Conservation (phyloP, 495 filamentous ascomycete genomes). For the Aspergillus bertholletiae region DNA sequence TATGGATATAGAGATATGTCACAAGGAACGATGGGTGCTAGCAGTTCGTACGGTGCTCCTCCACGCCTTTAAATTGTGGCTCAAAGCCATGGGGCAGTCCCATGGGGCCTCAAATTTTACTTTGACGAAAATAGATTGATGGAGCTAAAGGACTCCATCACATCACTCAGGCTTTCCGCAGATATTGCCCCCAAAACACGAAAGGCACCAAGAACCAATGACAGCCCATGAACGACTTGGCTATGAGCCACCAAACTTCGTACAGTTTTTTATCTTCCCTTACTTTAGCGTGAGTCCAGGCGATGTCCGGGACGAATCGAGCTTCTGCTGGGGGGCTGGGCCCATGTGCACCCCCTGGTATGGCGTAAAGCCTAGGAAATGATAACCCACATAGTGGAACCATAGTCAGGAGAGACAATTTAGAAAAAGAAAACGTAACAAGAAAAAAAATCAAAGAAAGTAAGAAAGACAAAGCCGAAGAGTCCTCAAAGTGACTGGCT, state of each 20-base stretch:
- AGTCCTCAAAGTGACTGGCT: no score
- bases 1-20: not conserved
- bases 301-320: not conserved
- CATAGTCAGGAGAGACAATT: constrained; percentile 2
- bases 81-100: not conserved
- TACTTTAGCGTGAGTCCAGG: constrained; percentile 11
- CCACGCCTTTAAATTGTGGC: constrained; percentile 15
- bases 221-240: not conserved
- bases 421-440: constrained; percentile 6
- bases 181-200: constrained; percentile 5
- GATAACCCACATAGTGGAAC: constrained; percentile 7
- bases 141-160: constrained; percentile 9
- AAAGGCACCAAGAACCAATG: constrained; percentile 9
- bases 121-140: constrained; percentile 11
- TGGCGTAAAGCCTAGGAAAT: constrained; percentile 7
- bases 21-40: not conserved
- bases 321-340: constrained; percentile 5
- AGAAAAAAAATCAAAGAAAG: constrained; percentile 1
- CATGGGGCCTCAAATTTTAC: constrained; percentile 6
- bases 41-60: not conserved
- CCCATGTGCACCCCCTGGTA: constrained; percentile 3
- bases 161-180: constrained; percentile 4
- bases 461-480: not conserved
- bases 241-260: not conserved
- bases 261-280: constrained; percentile 4